phyloP scores from a whole-genome alignment of 2,329 filamentous ascomycete species.

The Didymella lethalis region DNA sequence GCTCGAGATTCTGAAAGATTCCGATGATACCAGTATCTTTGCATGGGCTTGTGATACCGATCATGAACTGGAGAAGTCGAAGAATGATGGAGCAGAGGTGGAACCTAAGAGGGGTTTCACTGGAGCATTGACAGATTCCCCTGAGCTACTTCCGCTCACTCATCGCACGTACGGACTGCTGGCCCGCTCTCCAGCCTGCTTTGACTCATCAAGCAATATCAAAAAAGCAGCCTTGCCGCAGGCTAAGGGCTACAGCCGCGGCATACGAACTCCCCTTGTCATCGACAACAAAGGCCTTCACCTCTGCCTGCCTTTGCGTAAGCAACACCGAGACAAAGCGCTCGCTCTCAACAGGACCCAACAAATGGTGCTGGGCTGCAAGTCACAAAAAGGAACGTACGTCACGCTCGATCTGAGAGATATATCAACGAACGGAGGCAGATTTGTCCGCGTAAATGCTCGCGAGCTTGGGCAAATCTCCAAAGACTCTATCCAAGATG shows the following conservation, averaged over 20 bases:
- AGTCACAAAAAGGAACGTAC: too few species aligned
- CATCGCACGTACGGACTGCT: background rate
- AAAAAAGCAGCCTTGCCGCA: background rate
- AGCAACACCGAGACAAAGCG: too few species aligned
- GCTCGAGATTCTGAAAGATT: background rate
- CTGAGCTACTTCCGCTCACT: background rate
- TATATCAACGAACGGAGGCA: too few species aligned
- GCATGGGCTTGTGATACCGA: background rate
- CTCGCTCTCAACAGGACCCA: too few species aligned
- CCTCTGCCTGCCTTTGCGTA: background rate
- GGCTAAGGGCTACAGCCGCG: background rate
- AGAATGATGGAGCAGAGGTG: too few species aligned
- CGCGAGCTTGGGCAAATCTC: too few species aligned
- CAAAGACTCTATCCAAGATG: too few species aligned
- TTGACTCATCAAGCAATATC: background rate
- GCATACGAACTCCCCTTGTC: background rate
- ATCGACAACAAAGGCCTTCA: background rate
- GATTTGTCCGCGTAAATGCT: too few species aligned
- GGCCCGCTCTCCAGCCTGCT: background rate
- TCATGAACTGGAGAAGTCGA: background rate
- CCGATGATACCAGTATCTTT: background rate
- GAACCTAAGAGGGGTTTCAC: background rate
- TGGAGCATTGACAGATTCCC: background rate
- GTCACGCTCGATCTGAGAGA: too few species aligned
- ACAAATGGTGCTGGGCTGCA: too few species aligned